Evolutionary conservation across 805 yeast genomes (phyloP).

Genomic region (Yarrowia keelungensis): DNA sequence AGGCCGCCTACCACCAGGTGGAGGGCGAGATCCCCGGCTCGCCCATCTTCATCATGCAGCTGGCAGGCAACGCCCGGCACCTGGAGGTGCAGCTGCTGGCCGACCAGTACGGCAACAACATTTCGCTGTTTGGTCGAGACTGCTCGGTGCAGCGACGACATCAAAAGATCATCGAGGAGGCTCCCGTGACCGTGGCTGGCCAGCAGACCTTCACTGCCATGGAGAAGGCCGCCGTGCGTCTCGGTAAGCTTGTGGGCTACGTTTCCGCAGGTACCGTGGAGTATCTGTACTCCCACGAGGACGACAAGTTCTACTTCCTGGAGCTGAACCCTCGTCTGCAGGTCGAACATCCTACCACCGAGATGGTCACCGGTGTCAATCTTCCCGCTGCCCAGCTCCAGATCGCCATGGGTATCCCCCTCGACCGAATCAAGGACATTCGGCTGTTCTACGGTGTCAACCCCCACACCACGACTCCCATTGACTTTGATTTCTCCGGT

Average conservation of each 20-base stretch:
- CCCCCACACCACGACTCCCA: constrained; percentile 87
- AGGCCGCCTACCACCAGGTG: constrained; percentile 84
- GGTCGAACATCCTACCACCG: constrained; percentile 99
- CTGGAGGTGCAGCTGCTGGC: constrained; percentile 97
- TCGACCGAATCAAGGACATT: constrained; percentile 92
- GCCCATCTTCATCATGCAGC: constrained; percentile 96
- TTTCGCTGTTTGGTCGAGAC: constrained; percentile 97
- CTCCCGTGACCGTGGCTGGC: constrained; percentile 95
- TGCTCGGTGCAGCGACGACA: constrained; percentile 99
- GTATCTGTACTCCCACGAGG: constrained; percentile 91
- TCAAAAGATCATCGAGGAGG: constrained; percentile 98
- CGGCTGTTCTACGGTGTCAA: constrained; percentile 93
- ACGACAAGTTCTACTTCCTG: constrained; percentile 92
- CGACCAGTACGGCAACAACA: constrained; percentile 97
- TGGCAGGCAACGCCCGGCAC: constrained; percentile 97
- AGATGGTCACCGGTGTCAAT: constrained; percentile 98
- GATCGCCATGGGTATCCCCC: constrained; percentile 99
- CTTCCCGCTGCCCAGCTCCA: constrained; percentile 98
- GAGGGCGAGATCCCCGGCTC: constrained; percentile 98
- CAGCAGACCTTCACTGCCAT: constrained; percentile 82
- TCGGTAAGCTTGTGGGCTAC: constrained; percentile 96
- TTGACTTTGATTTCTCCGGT: constrained; percentile 86
- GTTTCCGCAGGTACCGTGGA: constrained; percentile 99
- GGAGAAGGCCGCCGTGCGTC: constrained; percentile 98
- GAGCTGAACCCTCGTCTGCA: constrained; percentile 98